Evolutionary conservation across 441 rosid species (phyloP).

Genomic region (Syzygium malaccense): DNA sequence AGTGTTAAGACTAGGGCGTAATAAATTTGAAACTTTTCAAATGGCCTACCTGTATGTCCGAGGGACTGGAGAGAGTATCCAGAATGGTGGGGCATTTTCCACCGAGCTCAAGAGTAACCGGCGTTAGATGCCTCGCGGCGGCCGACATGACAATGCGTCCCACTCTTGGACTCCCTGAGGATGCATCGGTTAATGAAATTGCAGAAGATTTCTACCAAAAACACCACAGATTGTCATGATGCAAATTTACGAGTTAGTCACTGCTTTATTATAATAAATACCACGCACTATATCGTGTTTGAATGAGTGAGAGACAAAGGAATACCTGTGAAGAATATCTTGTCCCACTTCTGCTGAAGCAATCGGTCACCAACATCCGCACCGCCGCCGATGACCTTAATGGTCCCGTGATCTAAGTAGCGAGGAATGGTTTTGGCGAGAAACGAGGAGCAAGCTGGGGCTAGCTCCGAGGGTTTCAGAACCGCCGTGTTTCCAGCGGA

Average conservation of each 20-base stretch:
- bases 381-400: slow-evolving; percentile 65
- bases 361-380: slow-evolving; percentile 37
- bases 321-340: slow-evolving; percentile 87
- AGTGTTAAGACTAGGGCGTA: neutral
- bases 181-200: neutral
- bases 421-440: slow-evolving; percentile 40
- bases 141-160: slow-evolving; percentile 67
- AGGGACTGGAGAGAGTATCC: slow-evolving; percentile 38
- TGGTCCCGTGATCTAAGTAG: slow-evolving; percentile 53
- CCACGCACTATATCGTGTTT: neutral
- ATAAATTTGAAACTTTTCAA: neutral
- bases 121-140: slow-evolving; percentile 75
- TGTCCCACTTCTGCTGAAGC: slow-evolving; percentile 73
- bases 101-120: slow-evolving; percentile 82
- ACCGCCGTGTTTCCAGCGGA: slow-evolving; percentile 78
- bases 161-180: slow-evolving; percentile 60
- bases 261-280: neutral
- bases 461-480: slow-evolving; percentile 74
- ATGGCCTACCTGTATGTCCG: slow-evolving; percentile 38
- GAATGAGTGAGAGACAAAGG: neutral
- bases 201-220: neutral
- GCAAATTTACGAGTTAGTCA: neutral
- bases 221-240: neutral
- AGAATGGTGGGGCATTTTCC: slow-evolving; percentile 75
- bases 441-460: slow-evolving; percentile 55